Evolutionary conservation across 2,329 filamentous ascomycete genomes (phyloP).

Genomic region (Aureobasidium sp.): DNA sequence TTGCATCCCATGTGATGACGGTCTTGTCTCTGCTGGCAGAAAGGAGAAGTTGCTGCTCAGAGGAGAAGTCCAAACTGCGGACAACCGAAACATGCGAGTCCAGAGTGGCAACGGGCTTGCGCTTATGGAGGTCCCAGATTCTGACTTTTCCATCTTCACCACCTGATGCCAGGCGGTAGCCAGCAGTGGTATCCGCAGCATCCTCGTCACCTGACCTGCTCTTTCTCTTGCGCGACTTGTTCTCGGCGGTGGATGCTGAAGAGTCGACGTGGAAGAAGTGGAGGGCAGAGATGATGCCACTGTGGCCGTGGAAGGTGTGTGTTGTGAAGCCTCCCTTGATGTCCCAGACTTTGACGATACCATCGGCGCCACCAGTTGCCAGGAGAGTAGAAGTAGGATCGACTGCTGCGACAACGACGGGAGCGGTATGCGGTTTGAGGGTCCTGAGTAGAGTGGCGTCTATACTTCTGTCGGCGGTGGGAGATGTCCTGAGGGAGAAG

Average conservation of each 20-base stretch:
- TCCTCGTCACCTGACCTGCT: conserved; percentile 41
- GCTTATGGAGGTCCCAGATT: conserved; percentile 85
- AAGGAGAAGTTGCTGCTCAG: conserved; percentile 64
- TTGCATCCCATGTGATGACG: conserved; percentile 81
- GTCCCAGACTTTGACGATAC: conserved; percentile 94
- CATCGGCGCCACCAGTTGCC: conserved; percentile 88
- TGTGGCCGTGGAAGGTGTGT: conserved; percentile 89
- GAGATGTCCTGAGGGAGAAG: conserved; percentile 59
- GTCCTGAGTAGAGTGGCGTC: conserved; percentile 65
- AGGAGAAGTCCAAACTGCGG: conserved; percentile 74
- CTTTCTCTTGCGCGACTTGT: conserved; percentile 37
- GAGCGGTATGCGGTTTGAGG: conserved; percentile 81
- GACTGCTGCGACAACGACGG: conserved; percentile 76
- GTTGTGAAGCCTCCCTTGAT: conserved; percentile 83
- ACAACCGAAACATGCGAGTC: conserved; percentile 95
- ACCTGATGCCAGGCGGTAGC: conserved; percentile 79
- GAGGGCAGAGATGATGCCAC: conserved; percentile 81
- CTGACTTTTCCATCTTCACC: conserved; percentile 89
- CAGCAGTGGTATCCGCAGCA: conserved; percentile 43
- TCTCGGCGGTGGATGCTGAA: conserved; percentile 16
- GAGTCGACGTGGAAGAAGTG: conserved; percentile 67
- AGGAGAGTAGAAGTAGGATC: conserved; percentile 83
- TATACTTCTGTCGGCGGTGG: conserved; percentile 48
- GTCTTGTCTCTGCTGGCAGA: conserved; percentile 91
- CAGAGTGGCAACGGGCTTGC: conserved; percentile 65